Evolutionary conservation across 2,329 filamentous ascomycete species (phyloP).

Genomic region (Fusarium sp.): DNA sequence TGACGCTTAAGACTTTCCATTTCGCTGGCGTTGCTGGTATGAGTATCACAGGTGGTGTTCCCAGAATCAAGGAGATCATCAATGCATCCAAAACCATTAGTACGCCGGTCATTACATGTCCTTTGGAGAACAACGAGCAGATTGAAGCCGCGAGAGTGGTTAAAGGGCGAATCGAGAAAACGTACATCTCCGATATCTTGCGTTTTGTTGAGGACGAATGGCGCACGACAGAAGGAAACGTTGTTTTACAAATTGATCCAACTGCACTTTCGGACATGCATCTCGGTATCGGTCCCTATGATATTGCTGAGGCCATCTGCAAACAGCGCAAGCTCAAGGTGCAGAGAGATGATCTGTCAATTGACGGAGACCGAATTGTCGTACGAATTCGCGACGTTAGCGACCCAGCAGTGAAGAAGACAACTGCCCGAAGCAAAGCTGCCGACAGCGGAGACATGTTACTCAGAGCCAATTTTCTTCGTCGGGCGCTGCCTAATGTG

Average conservation of each 20-base stretch:
- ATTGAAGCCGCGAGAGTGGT: conserved; percentile 88
- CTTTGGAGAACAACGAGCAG: conserved; percentile 78
- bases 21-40: conserved; percentile 99
- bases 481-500: conserved; percentile 83
- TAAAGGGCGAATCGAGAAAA: conserved; percentile 95
- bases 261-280: conserved; percentile 83
- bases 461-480: conserved; percentile 84
- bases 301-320: conserved; percentile 82
- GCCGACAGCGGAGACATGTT: conserved; percentile 65
- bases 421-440: conserved; percentile 57
- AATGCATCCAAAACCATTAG: conserved; percentile 95
- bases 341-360: conserved; percentile 70
- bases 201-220: conserved; percentile 88
- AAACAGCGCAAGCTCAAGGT: conserved; percentile 87
- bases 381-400: conserved; percentile 74
- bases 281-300: conserved; percentile 77
- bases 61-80: conserved; percentile 99
- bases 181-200: conserved; percentile 84
- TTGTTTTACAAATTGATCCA: conserved; percentile 85
- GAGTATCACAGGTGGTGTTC: conserved; percentile 99
- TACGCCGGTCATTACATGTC: conserved; percentile 92
- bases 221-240: conserved; percentile 78
- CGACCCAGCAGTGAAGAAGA: conserved; percentile 59
- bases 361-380: conserved; percentile 72
- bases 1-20: conserved; percentile 99